Evolutionary conservation across 2,329 filamentous ascomycete genomes (phyloP), one percentile per base, ranked within the genome.

Genomic region (Blastomyces silverae): DNA sequence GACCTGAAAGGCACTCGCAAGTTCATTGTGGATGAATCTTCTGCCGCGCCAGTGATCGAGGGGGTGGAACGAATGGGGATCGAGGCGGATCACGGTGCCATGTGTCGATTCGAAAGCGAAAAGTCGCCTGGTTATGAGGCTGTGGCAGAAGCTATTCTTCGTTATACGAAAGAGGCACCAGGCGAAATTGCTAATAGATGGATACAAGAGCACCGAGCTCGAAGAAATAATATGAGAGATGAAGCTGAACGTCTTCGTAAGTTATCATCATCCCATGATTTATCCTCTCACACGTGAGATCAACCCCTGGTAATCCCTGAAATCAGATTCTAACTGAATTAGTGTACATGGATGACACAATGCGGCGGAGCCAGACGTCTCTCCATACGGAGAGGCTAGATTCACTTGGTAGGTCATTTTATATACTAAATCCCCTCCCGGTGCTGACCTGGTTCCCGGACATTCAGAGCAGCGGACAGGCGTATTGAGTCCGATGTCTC

Each of bases 61-160:
- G 88, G 88, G 42, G 88, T 89, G 0, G 86, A 84, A 53, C 87
- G 88, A 68, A 89, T 88, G 74, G 87, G 88, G n/a, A 89, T 91
- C 65, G 87, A 90, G 69, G 86, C 87, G 8, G 85, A 84, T n/a
- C 88, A 90, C 71, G 85, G 84, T 1, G 80, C 82, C 55, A 90
- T 91, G 85, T 89, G 87, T 79, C 90, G 90, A 71, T 91, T 90
- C 66, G 82, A 85, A 28, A 83, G 82, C 67, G 80, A 82, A 60
- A 84, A 80, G 66, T 83, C 89, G 0, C 87, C 89, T 0, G 89
- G 89, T 0, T 92, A 87, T 71, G 79, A 81, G 61, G 76, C 79
- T 3, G 78, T 84, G 11, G 79, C 78, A 3, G 81, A 82, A 65
- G 80, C 79, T 2, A 74, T 82, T 42, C 67, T 76, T 44, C 74